Evolutionary conservation across 345 rosid species (phyloP), one percentile per base, ranked within the genome.

Genomic region (Euclidium syriacum): DNA sequence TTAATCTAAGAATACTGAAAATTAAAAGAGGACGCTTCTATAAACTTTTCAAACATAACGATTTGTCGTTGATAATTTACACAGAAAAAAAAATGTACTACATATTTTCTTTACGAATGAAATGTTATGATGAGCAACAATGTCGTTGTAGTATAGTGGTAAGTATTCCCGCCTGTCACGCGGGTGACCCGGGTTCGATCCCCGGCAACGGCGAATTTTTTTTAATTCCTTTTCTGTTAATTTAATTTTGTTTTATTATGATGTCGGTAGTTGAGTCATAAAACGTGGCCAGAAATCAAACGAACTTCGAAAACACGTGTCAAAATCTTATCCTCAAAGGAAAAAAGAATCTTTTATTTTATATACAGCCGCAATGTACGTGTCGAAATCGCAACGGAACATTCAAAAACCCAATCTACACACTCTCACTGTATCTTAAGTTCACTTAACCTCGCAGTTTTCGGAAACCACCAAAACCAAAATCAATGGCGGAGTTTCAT

Each of bases 121-220:
- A n/a, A n/a, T n/a, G n/a, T n/a, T n/a, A n/a, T n/a, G n/a, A n/a
- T n/a, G n/a, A n/a, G n/a, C n/a, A n/a, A n/a, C n/a, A n/a, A n/a
- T n/a, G n/a, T 81, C 82, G 90, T 87, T 80, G 90, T 82, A 82
- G 86, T 84, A 82, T 82, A 76, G 95, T 78, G 88, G 86, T 82
- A 0, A 81, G 88, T 78, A 81, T 83, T 72, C 78, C 84, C 79
- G 85, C 79, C 96, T 81, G 86, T 85, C 95, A 87, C 85, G 81
- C 80, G 80, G 86, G 85, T 16, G 88, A 79, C 90, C 87, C 84
- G 87, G 76, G 86, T 80, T 84, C 95, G 95, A 83, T 80, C 89
- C 38, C 38, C 38, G 38, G 12, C 38, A 34, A 34, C 38, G 38
- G 38, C 38, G 38, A n/a, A n/a, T n/a, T n/a, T n/a, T n/a, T n/a